A percentile compares a stretch with the other conserved stretches of the same genome.
Evolutionary conservation across 441 rosid genomes (phyloP).

Genomic region (Populus tomentosa): DNA sequence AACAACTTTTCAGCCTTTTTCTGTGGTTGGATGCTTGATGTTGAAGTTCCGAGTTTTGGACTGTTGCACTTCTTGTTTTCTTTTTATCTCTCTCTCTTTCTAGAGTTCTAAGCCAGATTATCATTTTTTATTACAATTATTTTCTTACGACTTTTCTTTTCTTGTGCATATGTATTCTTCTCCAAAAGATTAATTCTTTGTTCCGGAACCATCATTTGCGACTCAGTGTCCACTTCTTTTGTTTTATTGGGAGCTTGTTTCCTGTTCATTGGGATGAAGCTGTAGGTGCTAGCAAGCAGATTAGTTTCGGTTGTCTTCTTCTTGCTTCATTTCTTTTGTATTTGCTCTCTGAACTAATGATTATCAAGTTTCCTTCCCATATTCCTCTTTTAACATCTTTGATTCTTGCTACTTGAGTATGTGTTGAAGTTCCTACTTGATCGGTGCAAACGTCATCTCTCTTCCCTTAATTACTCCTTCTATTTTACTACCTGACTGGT

Average conservation of each 20-base stretch:
- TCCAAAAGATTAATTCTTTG: neutral
- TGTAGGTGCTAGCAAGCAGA: constrained; percentile 23
- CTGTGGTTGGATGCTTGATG: constrained; percentile 39
- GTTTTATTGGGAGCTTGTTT: constrained; percentile 4
- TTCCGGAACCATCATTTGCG: neutral
- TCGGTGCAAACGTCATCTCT: too few species aligned
- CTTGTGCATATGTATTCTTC: neutral
- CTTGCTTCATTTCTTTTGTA: constrained; percentile 21
- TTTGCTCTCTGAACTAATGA: constrained; percentile 35
- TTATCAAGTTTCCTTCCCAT: constrained; percentile 25
- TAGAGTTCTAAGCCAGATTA: neutral
- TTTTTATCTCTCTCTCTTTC: neutral
- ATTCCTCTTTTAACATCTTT: constrained; percentile 27
- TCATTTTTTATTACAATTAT: neutral
- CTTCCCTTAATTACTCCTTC: constrained; percentile 19
- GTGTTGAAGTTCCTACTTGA: too few species aligned
- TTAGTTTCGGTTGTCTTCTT: constrained; percentile 38
- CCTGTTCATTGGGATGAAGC: constrained; percentile 21
- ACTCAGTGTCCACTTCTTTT: neutral
- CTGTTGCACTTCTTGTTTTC: constrained; percentile 31
- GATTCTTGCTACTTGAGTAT: constrained; percentile 12
- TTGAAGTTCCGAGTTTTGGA: constrained; percentile 46
- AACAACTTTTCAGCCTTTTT: constrained; percentile 34
- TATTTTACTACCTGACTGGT: too few species aligned
- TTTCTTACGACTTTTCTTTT: constrained; percentile 21